phyloP scores from a whole-genome alignment of 2,329 filamentous ascomycete genomes.

The Bipolaris zeicola region DNA sequence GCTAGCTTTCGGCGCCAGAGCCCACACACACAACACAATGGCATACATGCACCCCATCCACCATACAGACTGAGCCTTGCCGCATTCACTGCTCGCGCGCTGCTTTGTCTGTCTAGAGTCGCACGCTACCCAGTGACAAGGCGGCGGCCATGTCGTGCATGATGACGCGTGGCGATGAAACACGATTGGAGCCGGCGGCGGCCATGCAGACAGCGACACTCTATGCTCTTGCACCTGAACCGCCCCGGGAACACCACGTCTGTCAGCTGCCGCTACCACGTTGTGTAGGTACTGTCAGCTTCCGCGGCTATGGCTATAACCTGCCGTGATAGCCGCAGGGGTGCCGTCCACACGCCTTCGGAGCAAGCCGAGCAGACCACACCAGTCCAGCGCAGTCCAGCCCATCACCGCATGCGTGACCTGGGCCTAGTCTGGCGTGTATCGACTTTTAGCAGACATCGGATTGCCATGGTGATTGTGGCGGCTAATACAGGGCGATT shows the following conservation, averaged over 20 bases:
- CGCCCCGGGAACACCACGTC: not conserved
- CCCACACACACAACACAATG: too few species aligned
- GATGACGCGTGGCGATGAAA: conserved; percentile 1
- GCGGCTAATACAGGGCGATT: not conserved
- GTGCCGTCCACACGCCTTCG: conserved; percentile 5
- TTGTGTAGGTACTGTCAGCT: not conserved
- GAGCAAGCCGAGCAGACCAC: conserved; percentile 7
- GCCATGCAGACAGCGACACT: not conserved
- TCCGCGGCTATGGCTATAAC: not conserved
- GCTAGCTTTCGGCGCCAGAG: not conserved
- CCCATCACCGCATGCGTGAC: not conserved
- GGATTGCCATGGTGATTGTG: not conserved
- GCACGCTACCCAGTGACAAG: not conserved
- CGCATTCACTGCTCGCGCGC: not conserved
- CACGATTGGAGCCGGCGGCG: not conserved
- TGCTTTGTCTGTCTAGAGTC: not conserved
- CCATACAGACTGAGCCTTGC: not conserved
- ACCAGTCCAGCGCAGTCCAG: too few species aligned
- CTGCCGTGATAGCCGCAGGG: conserved; percentile 13
- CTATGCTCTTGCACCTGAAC: not conserved
- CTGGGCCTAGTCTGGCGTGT: not conserved
- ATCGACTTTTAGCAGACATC: not conserved
- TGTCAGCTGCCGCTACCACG: conserved; percentile 7
- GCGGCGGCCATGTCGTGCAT: conserved; percentile 12
- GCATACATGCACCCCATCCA: too few species aligned